A percentile compares a stretch with the other conserved stretches of the same genome.
These are phyloP conservation scores for Aspergillus sojae DNA, from an alignment of 2,329 filamentous ascomycete genomes.

Conservation along the genomic window DNA sequence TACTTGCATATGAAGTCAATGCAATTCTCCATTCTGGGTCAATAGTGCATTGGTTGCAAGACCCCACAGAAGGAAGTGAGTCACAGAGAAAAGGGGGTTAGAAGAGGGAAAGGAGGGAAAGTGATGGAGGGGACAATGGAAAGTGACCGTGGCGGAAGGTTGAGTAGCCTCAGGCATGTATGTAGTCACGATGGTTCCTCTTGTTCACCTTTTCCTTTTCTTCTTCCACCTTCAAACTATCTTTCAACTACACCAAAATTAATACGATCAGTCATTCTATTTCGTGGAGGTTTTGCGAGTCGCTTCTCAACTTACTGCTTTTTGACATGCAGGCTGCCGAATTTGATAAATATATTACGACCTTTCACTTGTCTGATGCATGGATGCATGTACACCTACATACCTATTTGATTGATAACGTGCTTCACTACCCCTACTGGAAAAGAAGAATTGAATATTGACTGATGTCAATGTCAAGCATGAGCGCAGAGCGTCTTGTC, in stretches of 20 bases:
- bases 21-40: background rate
- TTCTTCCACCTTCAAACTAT: background rate
- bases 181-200: background rate
- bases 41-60: background rate
- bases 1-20: background rate
- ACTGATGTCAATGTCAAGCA: background rate
- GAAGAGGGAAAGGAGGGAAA: background rate
- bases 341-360: background rate
- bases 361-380: background rate
- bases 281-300: background rate
- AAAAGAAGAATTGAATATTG: background rate
- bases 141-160: background rate
- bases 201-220: background rate
- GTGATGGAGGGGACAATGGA: background rate
- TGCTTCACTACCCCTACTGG: background rate
- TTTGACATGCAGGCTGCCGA: background rate
- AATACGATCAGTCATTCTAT: background rate
- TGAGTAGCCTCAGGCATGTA: background rate
- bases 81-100: background rate
- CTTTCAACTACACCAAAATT: background rate
- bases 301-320: background rate
- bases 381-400: background rate
- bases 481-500: background rate
- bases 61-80: conserved; percentile 4
- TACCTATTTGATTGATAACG: background rate